Evolutionary conservation across 805 yeast species (phyloP).

Genomic region (Starmerella vitae): DNA sequence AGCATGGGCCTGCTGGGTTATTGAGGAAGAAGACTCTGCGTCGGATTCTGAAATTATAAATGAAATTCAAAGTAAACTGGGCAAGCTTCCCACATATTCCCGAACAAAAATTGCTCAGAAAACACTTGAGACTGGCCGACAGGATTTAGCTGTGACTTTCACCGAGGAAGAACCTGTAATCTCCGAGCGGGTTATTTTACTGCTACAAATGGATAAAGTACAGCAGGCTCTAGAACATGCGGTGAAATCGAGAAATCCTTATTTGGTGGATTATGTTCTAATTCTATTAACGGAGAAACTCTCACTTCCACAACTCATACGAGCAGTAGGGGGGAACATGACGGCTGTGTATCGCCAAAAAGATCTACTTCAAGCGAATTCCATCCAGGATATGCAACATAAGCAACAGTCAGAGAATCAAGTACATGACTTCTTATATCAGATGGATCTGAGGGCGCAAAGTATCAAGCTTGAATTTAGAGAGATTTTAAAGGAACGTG

Average conservation of each 20-base stretch:
- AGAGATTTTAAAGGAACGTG: constrained; percentile 14
- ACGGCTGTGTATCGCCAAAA: constrained; percentile 33
- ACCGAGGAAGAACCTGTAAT: constrained; percentile 54
- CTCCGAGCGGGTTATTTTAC: constrained; percentile 45
- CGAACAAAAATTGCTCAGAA: constrained; percentile 46
- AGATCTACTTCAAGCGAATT: constrained; percentile 16
- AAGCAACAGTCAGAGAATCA: constrained; percentile 27
- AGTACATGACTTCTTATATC: constrained; percentile 45
- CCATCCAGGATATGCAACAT: constrained; percentile 1
- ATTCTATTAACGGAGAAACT: constrained; percentile 41
- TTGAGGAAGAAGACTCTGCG: constrained; percentile 35
- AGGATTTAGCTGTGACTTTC: constrained; percentile 50
- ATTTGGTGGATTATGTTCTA: constrained; percentile 46
- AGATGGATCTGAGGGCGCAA: constrained; percentile 38
- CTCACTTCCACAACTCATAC: constrained; percentile 55
- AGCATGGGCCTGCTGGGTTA: constrained; percentile 70
- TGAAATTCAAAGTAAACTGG: constrained; percentile 37
- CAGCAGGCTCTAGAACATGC: constrained; percentile 57
- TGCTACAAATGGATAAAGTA: constrained; percentile 58
- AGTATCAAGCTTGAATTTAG: constrained; percentile 14
- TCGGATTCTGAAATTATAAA: constrained; percentile 49
- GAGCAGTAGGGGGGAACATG: constrained; percentile 40
- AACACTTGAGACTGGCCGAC: constrained; percentile 74
- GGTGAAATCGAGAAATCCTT: constrained; percentile 46
- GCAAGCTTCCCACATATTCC: constrained; percentile 34